Conservation (phyloP, 495 filamentous ascomycete species). For the Penicillium soppii region DNA sequence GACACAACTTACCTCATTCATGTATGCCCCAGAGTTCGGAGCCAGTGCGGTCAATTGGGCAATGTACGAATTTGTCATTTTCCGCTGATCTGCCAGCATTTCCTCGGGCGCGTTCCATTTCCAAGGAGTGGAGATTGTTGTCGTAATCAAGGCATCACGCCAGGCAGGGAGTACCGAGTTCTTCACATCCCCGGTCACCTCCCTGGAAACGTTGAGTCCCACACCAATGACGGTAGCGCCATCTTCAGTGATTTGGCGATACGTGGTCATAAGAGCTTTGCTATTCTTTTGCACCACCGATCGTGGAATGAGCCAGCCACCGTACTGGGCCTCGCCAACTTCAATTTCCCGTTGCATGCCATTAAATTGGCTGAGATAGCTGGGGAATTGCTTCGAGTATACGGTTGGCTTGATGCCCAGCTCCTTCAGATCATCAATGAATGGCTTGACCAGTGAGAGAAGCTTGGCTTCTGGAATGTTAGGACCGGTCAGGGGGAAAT, state of each 20-base stretch:
- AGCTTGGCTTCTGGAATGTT: slow-evolving; percentile 30
- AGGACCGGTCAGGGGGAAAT: slow-evolving; percentile 43
- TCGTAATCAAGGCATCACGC: slow-evolving; percentile 52
- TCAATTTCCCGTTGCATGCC: slow-evolving; percentile 34
- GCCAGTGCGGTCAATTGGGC: slow-evolving; percentile 40
- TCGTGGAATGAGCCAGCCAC: slow-evolving; percentile 57
- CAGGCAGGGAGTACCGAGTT: slow-evolving; percentile 60
- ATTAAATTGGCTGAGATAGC: slow-evolving; percentile 47
- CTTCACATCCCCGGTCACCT: slow-evolving; percentile 44
- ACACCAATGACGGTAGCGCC: slow-evolving; percentile 47
- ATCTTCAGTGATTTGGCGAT: slow-evolving; percentile 40
- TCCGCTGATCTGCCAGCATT: slow-evolving; percentile 36
- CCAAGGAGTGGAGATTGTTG: slow-evolving; percentile 39
- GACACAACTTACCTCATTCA: slow-evolving; percentile 32
- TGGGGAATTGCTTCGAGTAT: slow-evolving; percentile 32
- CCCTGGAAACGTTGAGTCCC: slow-evolving; percentile 37
- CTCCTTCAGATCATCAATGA: slow-evolving; percentile 23
- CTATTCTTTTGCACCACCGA: slow-evolving; percentile 48
- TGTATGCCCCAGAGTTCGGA: slow-evolving; percentile 36
- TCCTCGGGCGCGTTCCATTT: slow-evolving; percentile 35
- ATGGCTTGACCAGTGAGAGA: slow-evolving; percentile 28
- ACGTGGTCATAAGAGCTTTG: slow-evolving; percentile 38
- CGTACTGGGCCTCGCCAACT: slow-evolving; percentile 51
- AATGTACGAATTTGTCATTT: slow-evolving; percentile 41
- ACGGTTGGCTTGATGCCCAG: slow-evolving; percentile 30